These are phyloP conservation scores for Nemophila menziesii DNA, from an alignment of 257 asterid genomes.

Conservation along the genomic window DNA sequence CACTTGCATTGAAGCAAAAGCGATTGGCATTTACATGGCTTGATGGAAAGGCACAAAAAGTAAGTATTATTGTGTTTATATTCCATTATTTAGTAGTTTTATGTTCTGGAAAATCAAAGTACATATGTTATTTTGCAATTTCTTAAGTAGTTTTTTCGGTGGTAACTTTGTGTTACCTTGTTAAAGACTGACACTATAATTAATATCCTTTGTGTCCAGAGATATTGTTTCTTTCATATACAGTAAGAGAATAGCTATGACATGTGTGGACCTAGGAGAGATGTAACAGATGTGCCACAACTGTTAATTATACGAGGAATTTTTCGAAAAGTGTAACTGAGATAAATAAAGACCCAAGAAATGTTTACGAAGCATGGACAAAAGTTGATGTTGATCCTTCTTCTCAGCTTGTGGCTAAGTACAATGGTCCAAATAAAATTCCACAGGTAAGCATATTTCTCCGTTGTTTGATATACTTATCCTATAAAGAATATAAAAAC, in stretches of 20 bases:
- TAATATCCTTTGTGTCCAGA: constrained; percentile 43
- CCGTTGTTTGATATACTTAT: too few species aligned
- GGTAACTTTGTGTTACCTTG: constrained; percentile 2
- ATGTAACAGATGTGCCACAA: constrained; percentile 46
- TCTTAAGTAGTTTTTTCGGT: too few species aligned
- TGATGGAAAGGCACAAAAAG: constrained; percentile 89
- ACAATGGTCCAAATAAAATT: constrained; percentile 65
- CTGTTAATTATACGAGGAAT: constrained; percentile 75
- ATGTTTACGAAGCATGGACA: constrained; percentile 39
- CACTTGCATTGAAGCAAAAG: constrained; percentile 51
- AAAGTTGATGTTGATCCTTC: constrained; percentile 69
- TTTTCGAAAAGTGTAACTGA: constrained; percentile 26
- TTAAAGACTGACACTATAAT: constrained; percentile 10
- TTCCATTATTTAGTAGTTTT: too few species aligned
- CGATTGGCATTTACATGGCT: constrained; percentile 89
- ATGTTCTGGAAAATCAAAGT: too few species aligned
- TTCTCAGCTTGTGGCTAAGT: constrained; percentile 81
- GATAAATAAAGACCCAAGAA: constrained; percentile 32
- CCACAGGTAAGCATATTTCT: constrained; percentile 59
- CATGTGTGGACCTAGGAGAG: constrained; percentile 84
- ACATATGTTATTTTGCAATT: too few species aligned
- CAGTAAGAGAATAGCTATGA: constrained; percentile 81
- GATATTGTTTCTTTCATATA: constrained; percentile 78
- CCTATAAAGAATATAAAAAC: too few species aligned
- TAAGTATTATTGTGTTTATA: constrained; percentile 22